Percentiles rank a stretch among this genome's conserved stretches.
Conservation (phyloP, 257 asterid genomes). For the Euphrasia confusa region DNA sequence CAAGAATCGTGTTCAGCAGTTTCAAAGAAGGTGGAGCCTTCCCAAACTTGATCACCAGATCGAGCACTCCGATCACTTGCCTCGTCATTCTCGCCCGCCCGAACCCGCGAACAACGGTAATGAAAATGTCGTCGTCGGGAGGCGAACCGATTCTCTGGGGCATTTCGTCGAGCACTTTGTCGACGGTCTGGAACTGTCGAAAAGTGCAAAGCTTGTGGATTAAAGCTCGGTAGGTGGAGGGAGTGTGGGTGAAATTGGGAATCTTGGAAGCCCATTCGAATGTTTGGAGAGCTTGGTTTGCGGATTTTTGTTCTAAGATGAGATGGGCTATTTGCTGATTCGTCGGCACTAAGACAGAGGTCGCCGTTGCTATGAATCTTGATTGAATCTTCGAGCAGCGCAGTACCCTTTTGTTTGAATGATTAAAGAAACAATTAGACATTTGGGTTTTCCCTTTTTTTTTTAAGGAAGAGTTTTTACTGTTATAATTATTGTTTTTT, state of each 20-base stretch:
- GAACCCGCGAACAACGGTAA: conserved; percentile 70
- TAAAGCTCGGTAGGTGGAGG: conserved; percentile 71
- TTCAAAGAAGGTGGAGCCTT: conserved; percentile 58
- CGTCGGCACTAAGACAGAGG: conserved; percentile 53
- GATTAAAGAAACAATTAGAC: conserved; percentile 24
- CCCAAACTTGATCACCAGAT: conserved; percentile 53
- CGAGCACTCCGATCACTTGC: conserved; percentile 57
- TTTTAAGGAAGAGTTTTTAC: too few species aligned
- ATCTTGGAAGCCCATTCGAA: conserved; percentile 87
- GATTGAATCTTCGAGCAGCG: conserved; percentile 29
- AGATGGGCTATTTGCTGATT: conserved; percentile 60
- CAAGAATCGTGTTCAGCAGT: conserved; percentile 75
- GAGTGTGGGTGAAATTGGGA: conserved; percentile 53
- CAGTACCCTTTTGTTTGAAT: conserved; percentile 14
- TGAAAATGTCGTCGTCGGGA: conserved; percentile 70
- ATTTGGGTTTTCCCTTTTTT: conserved; percentile 13
- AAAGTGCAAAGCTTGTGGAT: conserved; percentile 68
- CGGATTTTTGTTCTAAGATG: conserved; percentile 70
- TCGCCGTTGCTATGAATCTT: conserved; percentile 31
- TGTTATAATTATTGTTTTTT: not conserved
- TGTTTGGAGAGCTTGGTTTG: conserved; percentile 63
- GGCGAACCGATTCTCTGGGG: conserved; percentile 44
- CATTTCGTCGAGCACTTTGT: conserved; percentile 84
- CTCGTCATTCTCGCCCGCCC: conserved; percentile 64
- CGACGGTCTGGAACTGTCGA: conserved; percentile 44